Base-by-base conservation (phyloP, 306 rosid species). In the Myrica gale region DNA sequence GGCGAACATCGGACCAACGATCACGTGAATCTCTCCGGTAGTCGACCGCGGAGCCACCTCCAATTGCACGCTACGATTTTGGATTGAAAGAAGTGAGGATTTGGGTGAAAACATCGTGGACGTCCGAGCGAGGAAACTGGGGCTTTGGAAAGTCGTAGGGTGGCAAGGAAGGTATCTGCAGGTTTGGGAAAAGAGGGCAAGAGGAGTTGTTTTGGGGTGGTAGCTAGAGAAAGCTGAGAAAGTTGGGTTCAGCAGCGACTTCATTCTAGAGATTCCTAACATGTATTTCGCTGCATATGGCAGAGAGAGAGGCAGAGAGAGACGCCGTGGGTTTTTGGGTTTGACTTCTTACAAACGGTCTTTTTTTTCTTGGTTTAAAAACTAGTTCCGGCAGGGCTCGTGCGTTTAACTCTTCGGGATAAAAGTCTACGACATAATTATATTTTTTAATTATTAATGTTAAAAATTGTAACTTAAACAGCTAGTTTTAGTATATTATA, bases 1-100 rank as follows among this genome's bases (percentile, higher is more conserved):
- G 37, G 97, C 96, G 76, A 92, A 95, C 97, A 95, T 92, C 39
- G 99, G 97, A 6, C 99, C 97, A 57, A 92, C 84, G 39, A 95
- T 84, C 56, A 92, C 96, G 78, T 95, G 97, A 83, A 92, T 82
- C 85, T 95, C 92, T 47, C 97, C 97, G 9, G 92, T 68, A 4
- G 75, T 37, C 54, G 61, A 70, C n/a, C 86, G 74, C 1, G 42
- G 85, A 76, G 88, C 46, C 13, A 76, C 82, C 21, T 69, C 87
- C 55, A 68, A 75, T 58, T 84, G 88, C 63, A 78, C 9, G 68
- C 48, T 75, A 78, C 78, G 87, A 74, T 44, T 83, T 32, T 81
- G 92, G 74, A 68, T 39, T 43, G 77, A 69, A 81, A 32, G 71
- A 67, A 68, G 10, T 2, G 78, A 73, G 37, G 37, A 74, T 44